Conservation (phyloP, 2,329 filamentous ascomycete genomes). For the Diaporthe nobilis region DNA sequence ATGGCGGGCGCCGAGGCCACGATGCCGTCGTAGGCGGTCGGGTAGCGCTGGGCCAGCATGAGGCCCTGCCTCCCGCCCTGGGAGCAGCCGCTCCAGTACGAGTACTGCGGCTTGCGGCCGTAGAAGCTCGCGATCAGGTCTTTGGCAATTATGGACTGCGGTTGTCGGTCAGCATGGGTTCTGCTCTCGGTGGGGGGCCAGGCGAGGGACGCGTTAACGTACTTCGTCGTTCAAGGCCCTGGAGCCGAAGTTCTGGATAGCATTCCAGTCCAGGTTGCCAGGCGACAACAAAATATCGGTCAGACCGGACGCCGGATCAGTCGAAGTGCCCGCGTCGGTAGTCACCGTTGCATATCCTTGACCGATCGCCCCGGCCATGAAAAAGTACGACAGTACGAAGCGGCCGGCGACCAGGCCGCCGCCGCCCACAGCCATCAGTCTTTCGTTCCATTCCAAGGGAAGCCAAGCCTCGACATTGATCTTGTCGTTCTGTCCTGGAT, state of each 20-base stretch:
- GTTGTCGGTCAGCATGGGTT: not conserved
- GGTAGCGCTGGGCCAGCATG: constrained; percentile 66
- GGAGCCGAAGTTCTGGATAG: constrained; percentile 44
- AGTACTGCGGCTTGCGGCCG: constrained; percentile 52
- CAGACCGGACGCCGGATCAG: not conserved
- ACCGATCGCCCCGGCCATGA: constrained; percentile 44
- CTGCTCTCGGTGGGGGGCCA: not conserved
- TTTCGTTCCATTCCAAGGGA: constrained; percentile 17
- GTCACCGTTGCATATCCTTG: constrained; percentile 46
- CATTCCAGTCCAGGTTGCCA: constrained; percentile 45
- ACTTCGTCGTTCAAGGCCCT: constrained; percentile 44
- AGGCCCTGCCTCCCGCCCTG: constrained; percentile 72
- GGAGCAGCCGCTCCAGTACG: constrained; percentile 72
- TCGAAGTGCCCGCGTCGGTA: constrained; percentile 47
- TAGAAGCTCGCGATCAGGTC: constrained; percentile 60
- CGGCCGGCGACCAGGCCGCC: constrained; percentile 22
- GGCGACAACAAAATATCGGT: constrained; percentile 15
- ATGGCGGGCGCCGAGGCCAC: constrained; percentile 63
- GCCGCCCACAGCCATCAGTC: constrained; percentile 15
- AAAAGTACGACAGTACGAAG: constrained; percentile 36
- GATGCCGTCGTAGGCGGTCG: constrained; percentile 70
- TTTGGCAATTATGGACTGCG: constrained; percentile 55
- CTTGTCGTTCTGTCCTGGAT: constrained; percentile 10
- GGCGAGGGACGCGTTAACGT: no score
- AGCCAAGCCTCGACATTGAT: constrained; percentile 22